phyloP scores from a whole-genome alignment of 176 grass and related monocot genomes.

The Carex kokanica region DNA sequence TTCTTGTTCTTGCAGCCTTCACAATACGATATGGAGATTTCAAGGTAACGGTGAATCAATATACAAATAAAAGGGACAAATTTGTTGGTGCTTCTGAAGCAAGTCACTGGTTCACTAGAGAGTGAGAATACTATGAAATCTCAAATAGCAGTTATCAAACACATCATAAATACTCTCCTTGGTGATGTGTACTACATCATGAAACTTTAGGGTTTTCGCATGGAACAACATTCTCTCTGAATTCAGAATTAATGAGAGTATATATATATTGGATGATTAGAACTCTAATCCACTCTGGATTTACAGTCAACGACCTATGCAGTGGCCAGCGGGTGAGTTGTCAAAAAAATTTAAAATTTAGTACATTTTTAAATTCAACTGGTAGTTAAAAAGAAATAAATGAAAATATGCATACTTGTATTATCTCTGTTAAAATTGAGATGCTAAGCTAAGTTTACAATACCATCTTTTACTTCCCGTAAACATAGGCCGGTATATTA shows the following conservation, averaged over 20 bases:
- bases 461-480: too few species aligned
- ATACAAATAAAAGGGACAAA: neutral
- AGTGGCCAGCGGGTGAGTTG: neutral
- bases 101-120: neutral
- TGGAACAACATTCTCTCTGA: conserved; percentile 15
- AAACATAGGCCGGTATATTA: neutral
- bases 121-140: neutral
- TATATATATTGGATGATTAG: conserved; percentile 2
- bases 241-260: neutral
- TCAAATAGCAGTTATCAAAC: neutral
- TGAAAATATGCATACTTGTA: too few species aligned
- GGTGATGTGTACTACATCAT: neutral
- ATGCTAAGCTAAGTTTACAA: neutral
- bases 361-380: neutral
- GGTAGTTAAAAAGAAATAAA: too few species aligned
- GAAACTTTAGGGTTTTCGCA: neutral
- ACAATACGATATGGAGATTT: conserved; percentile 2
- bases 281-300: conserved; percentile 9
- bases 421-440: too few species aligned
- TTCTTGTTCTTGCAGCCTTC: neutral
- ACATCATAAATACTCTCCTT: conserved; percentile 2
- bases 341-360: neutral
- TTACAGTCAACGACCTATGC: neutral
- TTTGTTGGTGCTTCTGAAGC: neutral
- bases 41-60: neutral